Percentiles rank a stretch among this genome's conserved stretches.
These are phyloP conservation scores for Pleurotus sapidus DNA, from an alignment of 768 basidiomycete species.

Conservation along the genomic window DNA sequence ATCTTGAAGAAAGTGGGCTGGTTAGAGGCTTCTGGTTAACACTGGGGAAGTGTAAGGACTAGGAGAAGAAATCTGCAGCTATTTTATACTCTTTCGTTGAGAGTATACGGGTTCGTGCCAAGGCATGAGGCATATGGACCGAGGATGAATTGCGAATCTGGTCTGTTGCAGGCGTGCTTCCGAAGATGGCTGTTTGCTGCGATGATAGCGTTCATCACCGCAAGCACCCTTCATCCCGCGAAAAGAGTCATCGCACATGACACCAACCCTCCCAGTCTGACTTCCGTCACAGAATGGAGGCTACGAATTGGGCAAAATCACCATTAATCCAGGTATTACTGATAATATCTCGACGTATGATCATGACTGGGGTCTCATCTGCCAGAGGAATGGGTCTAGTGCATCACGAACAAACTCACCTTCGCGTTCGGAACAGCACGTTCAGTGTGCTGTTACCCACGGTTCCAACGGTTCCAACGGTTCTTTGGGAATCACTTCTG, in stretches of 20 bases:
- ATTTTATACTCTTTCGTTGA: not conserved
- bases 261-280: not conserved
- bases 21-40: not conserved
- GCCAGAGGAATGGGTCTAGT: not conserved
- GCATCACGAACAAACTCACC: not conserved
- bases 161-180: not conserved
- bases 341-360: too few species aligned
- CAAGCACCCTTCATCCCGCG: too few species aligned
- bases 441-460: not conserved
- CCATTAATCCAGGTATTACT: too few species aligned
- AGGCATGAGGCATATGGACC: conserved; percentile 2
- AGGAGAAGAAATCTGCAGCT: not conserved
- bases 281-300: not conserved
- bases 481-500: not conserved
- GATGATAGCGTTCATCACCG: too few species aligned
- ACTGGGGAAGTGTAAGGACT: conserved; percentile 2
- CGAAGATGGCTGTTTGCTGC: not conserved
- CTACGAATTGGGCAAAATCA: not conserved
- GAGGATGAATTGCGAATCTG: conserved; percentile 1
- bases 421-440: not conserved
- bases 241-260: conserved; percentile 1
- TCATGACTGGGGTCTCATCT: not conserved
- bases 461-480: too few species aligned
- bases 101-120: not conserved
- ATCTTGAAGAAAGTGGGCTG: not conserved